Evolutionary conservation across 2,329 filamentous ascomycete genomes (phyloP).

Genomic region (Epichloe gansuensis): DNA sequence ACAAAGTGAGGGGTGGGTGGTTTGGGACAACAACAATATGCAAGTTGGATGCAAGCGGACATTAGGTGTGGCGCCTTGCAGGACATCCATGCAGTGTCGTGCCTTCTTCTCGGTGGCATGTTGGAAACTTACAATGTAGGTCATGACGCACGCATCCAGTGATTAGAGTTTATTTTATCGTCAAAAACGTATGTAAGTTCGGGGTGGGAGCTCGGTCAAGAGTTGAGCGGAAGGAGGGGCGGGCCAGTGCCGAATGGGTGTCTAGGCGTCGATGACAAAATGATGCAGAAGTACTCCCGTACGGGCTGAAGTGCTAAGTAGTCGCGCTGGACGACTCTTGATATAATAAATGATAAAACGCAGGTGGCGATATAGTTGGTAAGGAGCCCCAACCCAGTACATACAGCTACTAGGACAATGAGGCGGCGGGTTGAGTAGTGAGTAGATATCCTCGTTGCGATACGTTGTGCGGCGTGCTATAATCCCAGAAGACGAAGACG

Average conservation of each 20-base stretch:
- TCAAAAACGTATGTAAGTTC: neutral
- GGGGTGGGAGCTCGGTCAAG: slow-evolving; percentile 5
- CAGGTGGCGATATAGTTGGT: neutral
- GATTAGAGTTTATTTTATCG: slow-evolving; percentile 11
- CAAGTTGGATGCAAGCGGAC: slow-evolving; percentile 1
- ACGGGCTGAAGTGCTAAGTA: neutral
- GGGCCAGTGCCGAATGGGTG: neutral
- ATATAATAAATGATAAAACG: neutral
- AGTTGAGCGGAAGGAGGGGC: slow-evolving; percentile 5
- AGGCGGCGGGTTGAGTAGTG: neutral
- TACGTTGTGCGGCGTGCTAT: neutral
- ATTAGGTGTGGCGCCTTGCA: slow-evolving; percentile 8
- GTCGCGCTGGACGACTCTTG: neutral
- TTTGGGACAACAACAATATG: slow-evolving; percentile 2
- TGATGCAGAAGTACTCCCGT: neutral
- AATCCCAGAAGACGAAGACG: neutral
- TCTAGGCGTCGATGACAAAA: slow-evolving; percentile 2
- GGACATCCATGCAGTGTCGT: slow-evolving; percentile 11
- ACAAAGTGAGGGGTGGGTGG: slow-evolving; percentile 2
- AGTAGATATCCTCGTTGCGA: neutral
- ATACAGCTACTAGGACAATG: neutral
- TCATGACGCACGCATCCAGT: slow-evolving; percentile 26
- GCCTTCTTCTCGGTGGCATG: neutral
- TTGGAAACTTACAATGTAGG: slow-evolving; percentile 26
- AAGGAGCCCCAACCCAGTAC: neutral